These are phyloP conservation scores for Casuarina equisetifolia DNA, from an alignment of 306 rosid species.

Conservation along the genomic window DNA sequence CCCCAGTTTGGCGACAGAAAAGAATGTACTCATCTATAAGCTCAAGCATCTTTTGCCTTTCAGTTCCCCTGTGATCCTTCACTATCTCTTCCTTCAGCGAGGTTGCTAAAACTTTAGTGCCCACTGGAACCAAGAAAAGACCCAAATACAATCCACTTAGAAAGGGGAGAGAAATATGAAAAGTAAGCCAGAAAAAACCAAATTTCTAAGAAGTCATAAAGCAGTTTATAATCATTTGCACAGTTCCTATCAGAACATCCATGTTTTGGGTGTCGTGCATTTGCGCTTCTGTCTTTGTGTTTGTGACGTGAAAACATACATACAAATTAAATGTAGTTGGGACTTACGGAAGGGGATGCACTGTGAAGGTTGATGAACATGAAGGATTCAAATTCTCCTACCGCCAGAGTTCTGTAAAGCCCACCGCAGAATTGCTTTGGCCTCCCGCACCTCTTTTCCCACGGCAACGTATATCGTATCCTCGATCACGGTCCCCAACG, in stretches of 20 bases:
- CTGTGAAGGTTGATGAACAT: conserved; percentile 66
- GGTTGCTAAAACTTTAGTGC: conserved; percentile 56
- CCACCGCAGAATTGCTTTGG: conserved; percentile 59
- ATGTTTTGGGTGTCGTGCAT: too few relatives aligned
- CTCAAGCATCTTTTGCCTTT: conserved; percentile 58
- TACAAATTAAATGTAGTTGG: background rate
- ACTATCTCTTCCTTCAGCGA: conserved; percentile 50
- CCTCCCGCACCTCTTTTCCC: conserved; percentile 58
- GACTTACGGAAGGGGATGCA: conserved; percentile 75
- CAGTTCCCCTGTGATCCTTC: conserved; percentile 50
- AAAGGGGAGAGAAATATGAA: too few relatives aligned
- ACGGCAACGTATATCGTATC: conserved; percentile 69
- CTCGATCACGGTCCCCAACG: conserved; percentile 28
- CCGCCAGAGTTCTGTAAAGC: conserved; percentile 75
- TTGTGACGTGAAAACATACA: too few relatives aligned
- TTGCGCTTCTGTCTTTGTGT: too few relatives aligned
- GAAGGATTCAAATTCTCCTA: conserved; percentile 61
- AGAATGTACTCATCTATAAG: conserved; percentile 52
- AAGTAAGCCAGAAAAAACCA: too few relatives aligned
- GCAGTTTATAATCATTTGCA: too few relatives aligned
- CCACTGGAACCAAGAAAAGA: conserved; percentile 50
- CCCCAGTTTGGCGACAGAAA: conserved; percentile 36
- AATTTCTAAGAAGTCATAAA: too few relatives aligned
- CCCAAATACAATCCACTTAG: background rate
- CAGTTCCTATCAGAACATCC: too few relatives aligned